A percentile compares a stretch with the other conserved stretches of the same genome.
phyloP scores from a whole-genome alignment of 345 rosid genomes.

The Adansonia digitata region DNA sequence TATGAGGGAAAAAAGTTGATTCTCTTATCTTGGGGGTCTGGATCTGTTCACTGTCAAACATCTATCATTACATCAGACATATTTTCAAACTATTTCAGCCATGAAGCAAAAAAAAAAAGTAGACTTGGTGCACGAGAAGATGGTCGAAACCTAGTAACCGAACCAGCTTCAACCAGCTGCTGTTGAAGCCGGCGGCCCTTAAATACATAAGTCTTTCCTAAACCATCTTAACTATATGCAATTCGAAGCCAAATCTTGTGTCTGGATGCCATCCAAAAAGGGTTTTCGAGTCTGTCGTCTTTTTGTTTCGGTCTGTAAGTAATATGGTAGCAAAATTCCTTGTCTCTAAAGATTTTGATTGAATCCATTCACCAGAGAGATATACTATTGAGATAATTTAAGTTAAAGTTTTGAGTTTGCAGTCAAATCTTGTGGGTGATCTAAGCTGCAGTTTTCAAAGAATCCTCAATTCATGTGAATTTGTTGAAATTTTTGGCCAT shows the following conservation, averaged over 20 bases:
- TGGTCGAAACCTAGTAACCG: neutral
- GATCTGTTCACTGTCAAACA: too few species aligned
- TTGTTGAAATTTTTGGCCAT: too few species aligned
- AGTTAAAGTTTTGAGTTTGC: neutral
- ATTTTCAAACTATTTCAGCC: neutral
- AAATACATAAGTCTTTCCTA: neutral
- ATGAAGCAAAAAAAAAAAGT: neutral
- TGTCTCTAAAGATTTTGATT: neutral
- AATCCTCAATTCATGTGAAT: too few species aligned
- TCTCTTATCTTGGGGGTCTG: too few species aligned
- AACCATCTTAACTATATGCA: neutral
- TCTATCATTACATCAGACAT: neutral
- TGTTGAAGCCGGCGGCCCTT: neutral
- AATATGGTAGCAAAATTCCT: neutral
- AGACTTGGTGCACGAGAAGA: neutral
- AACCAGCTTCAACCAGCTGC: neutral
- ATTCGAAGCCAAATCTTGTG: neutral
- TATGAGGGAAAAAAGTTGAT: too few species aligned
- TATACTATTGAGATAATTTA: neutral
- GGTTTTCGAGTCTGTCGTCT: neutral
- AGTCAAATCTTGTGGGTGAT: neutral
- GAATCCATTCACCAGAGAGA: neutral
- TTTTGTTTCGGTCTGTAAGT: neutral
- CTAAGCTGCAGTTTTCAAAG: neutral
- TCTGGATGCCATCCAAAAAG: neutral